Conservation (phyloP, 2,329 filamentous ascomycete genomes). For the Aspergillus sp. region DNA sequence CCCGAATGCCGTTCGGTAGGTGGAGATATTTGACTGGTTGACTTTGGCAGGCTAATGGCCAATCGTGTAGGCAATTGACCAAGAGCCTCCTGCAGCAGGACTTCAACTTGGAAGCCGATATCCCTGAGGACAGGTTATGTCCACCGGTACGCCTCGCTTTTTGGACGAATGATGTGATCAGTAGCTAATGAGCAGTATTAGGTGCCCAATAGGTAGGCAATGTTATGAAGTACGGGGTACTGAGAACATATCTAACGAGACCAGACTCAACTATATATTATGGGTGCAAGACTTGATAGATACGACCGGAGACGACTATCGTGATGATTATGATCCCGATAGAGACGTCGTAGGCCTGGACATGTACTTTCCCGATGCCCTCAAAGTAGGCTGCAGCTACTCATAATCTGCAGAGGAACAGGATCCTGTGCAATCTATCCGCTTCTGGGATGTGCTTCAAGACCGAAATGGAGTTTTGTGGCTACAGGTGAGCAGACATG, state of each 20-base stretch:
- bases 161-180: neutral
- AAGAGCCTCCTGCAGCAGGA: constrained; percentile 67
- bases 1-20: constrained; percentile 63
- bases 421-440: constrained; percentile 90
- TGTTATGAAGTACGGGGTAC: neutral
- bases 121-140: constrained; percentile 74
- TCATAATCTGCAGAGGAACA: constrained; percentile 52
- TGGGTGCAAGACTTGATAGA: constrained; percentile 82
- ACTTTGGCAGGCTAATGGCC: neutral
- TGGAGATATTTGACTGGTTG: neutral
- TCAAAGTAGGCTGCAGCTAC: constrained; percentile 1
- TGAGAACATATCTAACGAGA: constrained; percentile 17
- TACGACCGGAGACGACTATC: constrained; percentile 46
- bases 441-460: constrained; percentile 63
- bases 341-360: constrained; percentile 64
- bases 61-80: constrained; percentile 53
- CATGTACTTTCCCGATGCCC: constrained; percentile 42
- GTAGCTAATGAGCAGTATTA: constrained; percentile 13
- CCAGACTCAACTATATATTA: constrained; percentile 75
- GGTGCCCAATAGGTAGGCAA: constrained; percentile 40
- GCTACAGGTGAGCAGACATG: constrained; percentile 47
- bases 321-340: constrained; percentile 45
- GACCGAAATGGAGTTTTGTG: constrained; percentile 62
- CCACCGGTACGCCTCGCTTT: constrained; percentile 56
- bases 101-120: constrained; percentile 61